Percentiles rank a stretch among this genome's conserved stretches.
Conservation (phyloP, 768 basidiomycete species). For the Tylopilus balloui region DNA sequence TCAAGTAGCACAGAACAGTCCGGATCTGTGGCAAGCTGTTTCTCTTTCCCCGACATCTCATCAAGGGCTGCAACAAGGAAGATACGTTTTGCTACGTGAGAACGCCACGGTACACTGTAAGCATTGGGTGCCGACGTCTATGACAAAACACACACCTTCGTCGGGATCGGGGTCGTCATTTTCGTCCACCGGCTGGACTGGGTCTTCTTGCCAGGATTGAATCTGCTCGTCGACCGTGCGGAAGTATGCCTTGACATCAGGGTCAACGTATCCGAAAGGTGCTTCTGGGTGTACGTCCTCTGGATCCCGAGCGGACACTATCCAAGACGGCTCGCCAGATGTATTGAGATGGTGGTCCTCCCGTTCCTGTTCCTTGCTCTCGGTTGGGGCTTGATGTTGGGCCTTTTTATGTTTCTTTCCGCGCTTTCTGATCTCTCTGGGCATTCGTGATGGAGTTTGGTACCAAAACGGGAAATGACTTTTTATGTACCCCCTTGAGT, state of each 20-base stretch:
- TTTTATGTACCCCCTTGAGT: not conserved
- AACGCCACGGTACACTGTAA: not conserved
- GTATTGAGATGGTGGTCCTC: conserved; percentile 1
- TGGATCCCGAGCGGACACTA: conserved; percentile 41
- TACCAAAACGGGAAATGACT: conserved; percentile 8
- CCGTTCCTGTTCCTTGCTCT: not conserved
- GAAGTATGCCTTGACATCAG: conserved; percentile 91
- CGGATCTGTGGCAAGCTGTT: conserved; percentile 86
- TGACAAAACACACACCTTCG: conserved; percentile 50
- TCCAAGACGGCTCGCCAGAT: conserved; percentile 65
- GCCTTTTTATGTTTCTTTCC: conserved; percentile 70
- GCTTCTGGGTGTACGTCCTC: conserved; percentile 55
- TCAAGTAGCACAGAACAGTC: conserved; percentile 91
- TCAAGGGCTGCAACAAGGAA: conserved; percentile 79
- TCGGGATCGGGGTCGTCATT: conserved; percentile 57
- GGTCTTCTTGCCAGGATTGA: conserved; percentile 70
- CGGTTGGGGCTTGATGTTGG: conserved; percentile 18
- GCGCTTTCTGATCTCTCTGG: conserved; percentile 69
- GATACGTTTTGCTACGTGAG: conserved; percentile 62
- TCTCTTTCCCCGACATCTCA: conserved; percentile 86
- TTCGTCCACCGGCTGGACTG: conserved; percentile 40
- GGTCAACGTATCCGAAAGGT: conserved; percentile 87
- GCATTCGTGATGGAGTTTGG: conserved; percentile 41
- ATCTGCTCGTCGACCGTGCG: conserved; percentile 84
- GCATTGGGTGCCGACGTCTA: not conserved